Percentiles rank a stretch among this genome's conserved stretches.
phyloP scores from a whole-genome alignment of 495 filamentous ascomycete genomes.

The Rostrohypoxylon terebratum region DNA sequence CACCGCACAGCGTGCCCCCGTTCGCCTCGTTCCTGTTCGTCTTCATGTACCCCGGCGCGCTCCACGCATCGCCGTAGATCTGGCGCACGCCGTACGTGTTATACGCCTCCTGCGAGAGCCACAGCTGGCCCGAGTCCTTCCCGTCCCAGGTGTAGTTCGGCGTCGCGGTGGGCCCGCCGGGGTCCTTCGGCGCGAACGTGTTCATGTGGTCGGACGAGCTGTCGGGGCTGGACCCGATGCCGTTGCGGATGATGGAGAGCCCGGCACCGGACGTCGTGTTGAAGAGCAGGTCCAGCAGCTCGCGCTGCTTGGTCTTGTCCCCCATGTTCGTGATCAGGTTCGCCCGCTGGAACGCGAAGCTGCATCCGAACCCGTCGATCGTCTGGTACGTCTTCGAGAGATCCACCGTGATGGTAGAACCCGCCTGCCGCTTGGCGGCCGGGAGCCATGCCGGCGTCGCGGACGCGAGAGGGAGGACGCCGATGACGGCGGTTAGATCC shows the following conservation, averaged over 20 bases:
- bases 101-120: slow-evolving; percentile 63
- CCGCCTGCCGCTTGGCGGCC: slow-evolving; percentile 43
- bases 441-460: slow-evolving; percentile 40
- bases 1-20: slow-evolving; percentile 67
- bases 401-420: slow-evolving; percentile 57
- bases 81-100: slow-evolving; percentile 58
- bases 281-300: slow-evolving; percentile 65
- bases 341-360: slow-evolving; percentile 67
- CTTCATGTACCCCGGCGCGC: slow-evolving; percentile 67
- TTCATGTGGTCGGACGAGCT: slow-evolving; percentile 61
- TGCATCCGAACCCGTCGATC: slow-evolving; percentile 66
- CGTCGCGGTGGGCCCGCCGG: slow-evolving; percentile 54
- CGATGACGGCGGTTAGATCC: slow-evolving; percentile 24
- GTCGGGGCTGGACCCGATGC: slow-evolving; percentile 64
- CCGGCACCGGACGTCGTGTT: slow-evolving; percentile 63
- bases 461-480: slow-evolving; percentile 37
- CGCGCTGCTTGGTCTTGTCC: slow-evolving; percentile 57
- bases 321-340: slow-evolving; percentile 63
- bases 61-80: slow-evolving; percentile 65
- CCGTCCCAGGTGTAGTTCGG: slow-evolving; percentile 64
- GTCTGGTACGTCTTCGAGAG: slow-evolving; percentile 57
- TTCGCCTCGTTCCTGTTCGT: slow-evolving; percentile 63
- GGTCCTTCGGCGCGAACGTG: slow-evolving; percentile 60
- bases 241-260: slow-evolving; percentile 66
- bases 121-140: slow-evolving; percentile 66